Percentiles rank a stretch among this genome's conserved stretches.
Conservation (phyloP, 1,284 basidiomycete species). For the Irpex sp. region DNA sequence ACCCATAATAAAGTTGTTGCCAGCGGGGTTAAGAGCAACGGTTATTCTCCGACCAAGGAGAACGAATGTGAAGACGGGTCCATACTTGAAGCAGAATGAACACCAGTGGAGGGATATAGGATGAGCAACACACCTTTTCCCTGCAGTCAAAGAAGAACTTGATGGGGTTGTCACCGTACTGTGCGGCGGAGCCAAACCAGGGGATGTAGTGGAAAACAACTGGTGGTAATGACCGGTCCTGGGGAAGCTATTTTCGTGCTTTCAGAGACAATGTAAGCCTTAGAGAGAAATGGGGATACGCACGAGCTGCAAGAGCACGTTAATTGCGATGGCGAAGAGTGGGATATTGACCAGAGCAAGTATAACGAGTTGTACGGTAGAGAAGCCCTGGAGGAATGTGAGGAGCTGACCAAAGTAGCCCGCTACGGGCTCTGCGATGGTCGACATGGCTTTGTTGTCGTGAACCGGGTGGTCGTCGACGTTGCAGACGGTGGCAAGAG, state of each 20-base stretch:
- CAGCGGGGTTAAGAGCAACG: constrained; percentile 87
- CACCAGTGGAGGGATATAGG: neutral
- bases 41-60: constrained; percentile 88
- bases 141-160: constrained; percentile 70
- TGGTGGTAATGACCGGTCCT: constrained; percentile 58
- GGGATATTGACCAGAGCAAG: constrained; percentile 36
- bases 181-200: constrained; percentile 69
- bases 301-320: constrained; percentile 59
- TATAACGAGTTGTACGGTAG: constrained; percentile 23
- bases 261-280: neutral
- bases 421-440: constrained; percentile 43
- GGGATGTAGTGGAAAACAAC: constrained; percentile 79
- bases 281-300: constrained; percentile 17
- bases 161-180: constrained; percentile 78
- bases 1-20: constrained; percentile 92
- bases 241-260: constrained; percentile 32
- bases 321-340: constrained; percentile 44
- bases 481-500: constrained; percentile 3
- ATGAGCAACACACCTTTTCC: constrained; percentile 64
- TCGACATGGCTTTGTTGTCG: constrained; percentile 26
- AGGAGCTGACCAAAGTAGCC: constrained; percentile 41
- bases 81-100: constrained; percentile 39
- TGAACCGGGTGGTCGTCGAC: neutral
- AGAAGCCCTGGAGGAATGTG: constrained; percentile 21
- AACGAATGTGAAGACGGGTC: constrained; percentile 89